Percentiles rank a stretch among this genome's conserved stretches.
phyloP scores from a whole-genome alignment of 805 yeast genomes.

The Candida odintsovae region DNA sequence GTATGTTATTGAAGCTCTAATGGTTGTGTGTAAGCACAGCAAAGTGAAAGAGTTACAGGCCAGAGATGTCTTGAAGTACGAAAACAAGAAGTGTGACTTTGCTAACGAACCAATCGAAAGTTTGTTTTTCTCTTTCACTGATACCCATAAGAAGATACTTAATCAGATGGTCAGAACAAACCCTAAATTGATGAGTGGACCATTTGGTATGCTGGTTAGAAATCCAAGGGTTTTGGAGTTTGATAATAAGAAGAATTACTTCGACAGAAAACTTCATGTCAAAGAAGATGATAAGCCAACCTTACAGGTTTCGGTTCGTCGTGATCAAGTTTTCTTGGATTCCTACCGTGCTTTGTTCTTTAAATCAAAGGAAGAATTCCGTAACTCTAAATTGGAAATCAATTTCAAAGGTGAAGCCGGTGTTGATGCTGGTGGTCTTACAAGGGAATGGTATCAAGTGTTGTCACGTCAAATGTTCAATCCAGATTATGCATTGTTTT shows the following conservation, averaged over 20 bases:
- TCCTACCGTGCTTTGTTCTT: conserved; percentile 80
- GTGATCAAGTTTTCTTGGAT: conserved; percentile 90
- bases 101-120: conserved; percentile 70
- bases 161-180: conserved; percentile 89
- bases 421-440: conserved; percentile 97
- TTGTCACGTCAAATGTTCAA: conserved; percentile 92
- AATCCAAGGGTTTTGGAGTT: conserved; percentile 89
- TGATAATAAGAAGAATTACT: conserved; percentile 86
- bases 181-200: conserved; percentile 93
- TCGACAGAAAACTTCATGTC: conserved; percentile 65
- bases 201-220: conserved; percentile 81
- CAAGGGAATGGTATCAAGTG: conserved; percentile 97
- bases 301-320: conserved; percentile 63
- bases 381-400: conserved; percentile 67
- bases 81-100: conserved; percentile 59
- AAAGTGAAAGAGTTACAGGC: conserved; percentile 51
- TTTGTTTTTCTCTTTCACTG: conserved; percentile 80
- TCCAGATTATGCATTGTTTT: conserved; percentile 88
- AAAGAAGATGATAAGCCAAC: conserved; percentile 36
- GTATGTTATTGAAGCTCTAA: conserved; percentile 84
- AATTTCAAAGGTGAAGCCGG: conserved; percentile 93
- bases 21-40: conserved; percentile 94
- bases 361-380: conserved; percentile 68
- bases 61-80: conserved; percentile 53
- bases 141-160: conserved; percentile 78